Conservation (phyloP, 2,329 filamentous ascomycete species). For the Aaosphaeria arxii region DNA sequence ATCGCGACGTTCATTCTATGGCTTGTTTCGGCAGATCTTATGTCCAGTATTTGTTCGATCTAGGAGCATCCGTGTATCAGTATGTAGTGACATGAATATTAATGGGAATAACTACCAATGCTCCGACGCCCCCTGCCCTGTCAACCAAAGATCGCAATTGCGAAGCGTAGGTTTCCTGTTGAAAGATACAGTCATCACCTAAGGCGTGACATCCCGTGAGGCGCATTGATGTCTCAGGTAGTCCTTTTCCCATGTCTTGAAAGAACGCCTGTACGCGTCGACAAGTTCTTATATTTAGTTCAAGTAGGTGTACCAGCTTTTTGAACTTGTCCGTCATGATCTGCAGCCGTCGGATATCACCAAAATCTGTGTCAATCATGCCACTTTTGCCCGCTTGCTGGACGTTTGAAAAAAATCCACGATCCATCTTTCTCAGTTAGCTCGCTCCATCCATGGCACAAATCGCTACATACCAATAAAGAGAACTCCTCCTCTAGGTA, state of each 20-base stretch:
- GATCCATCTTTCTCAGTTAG: constrained; percentile 4
- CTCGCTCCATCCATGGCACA: neutral
- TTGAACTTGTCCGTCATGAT: constrained; percentile 9
- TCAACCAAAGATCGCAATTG: neutral
- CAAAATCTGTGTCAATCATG: constrained; percentile 7
- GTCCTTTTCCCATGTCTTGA: neutral
- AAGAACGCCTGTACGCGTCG: neutral
- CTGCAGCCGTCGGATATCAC: constrained; percentile 8
- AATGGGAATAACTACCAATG: neutral
- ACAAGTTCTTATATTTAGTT: constrained; percentile 4
- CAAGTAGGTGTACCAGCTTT: constrained; percentile 5
- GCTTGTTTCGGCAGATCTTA: constrained; percentile 5
- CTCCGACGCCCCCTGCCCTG: neutral
- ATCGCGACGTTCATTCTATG: constrained; percentile 8
- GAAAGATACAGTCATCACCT: neutral
- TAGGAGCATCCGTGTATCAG: neutral
- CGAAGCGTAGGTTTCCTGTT: neutral
- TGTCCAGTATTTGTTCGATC: constrained; percentile 5
- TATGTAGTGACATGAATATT: neutral
- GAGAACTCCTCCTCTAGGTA: constrained; percentile 6
- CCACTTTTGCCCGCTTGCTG: constrained; percentile 4
- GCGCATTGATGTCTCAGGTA: neutral
- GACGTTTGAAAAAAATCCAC: constrained; percentile 10
- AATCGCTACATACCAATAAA: constrained; percentile 4
- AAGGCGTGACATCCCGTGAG: neutral